Base-by-base conservation (phyloP, 2,329 filamentous ascomycete genomes). In the Colletotrichum tamarilloi region DNA sequence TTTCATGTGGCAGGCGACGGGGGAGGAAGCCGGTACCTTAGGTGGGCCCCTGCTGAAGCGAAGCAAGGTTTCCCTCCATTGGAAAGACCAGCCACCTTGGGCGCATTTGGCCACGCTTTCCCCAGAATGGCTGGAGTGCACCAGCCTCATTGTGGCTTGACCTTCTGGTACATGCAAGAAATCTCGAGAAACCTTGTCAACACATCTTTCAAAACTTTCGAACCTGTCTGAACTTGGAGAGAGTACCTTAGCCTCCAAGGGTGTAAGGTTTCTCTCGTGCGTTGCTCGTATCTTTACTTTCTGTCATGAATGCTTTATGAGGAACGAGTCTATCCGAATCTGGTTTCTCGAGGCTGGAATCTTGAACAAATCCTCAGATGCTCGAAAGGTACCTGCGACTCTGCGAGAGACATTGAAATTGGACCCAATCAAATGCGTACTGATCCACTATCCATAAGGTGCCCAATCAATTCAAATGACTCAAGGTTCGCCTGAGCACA, bases 31-130 rank as follows among this genome's bases (percentile, higher is more conserved):
- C 53, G 60, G 58, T 42, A 49, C 42, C 19, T 49, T 9, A 22
- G 30, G 42, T 64, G n/a, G 57, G 42, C 57, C n/a, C 35, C 67
- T 32, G 63, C 67, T 64, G 12, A 62, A n/a, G 38, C 26, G 35
- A 49, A 49, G 42, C 19, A 49, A 49, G 42, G 42, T 49, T 49
- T 49, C 32, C 59, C 56, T 42, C 16, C 38, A 42, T 42, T 55
- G 38, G 28, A 22, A 26, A 30, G 2, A 53, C 30, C 12, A 64
- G 62, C 62, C 68, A 71, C 63, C 11, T 19, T 11, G 22, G 30
- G 38, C 24, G 24, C 28, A 14, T 14, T 67, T 58, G 16, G 26
- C 5, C 19, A 46, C 14, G n/a, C 26, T 52, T 19, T 60, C n/a
- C 42, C 28, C 22, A 38, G 7, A 46, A n/a, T 24, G n/a, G n/a